Base-by-base conservation (phyloP, 2,329 filamentous ascomycete genomes). In the Aspergillus sp. region DNA sequence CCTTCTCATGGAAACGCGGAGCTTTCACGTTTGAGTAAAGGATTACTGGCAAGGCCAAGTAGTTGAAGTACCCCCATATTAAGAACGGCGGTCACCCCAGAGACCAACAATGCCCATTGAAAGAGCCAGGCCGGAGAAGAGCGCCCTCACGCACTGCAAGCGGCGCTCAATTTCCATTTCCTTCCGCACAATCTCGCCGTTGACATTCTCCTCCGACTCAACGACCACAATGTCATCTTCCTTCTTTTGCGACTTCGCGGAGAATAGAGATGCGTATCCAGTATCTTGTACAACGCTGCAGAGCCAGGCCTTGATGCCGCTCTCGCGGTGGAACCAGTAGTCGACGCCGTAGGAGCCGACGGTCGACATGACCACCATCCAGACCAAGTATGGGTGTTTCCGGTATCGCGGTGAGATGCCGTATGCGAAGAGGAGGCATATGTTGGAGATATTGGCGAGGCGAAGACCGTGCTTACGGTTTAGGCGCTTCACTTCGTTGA, bases 361-460 rank as follows among this genome's bases (percentile, higher is more conserved):
- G 14, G 79, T 76, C 1, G 79, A 72, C 57, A 92, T 82, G 24
- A 91, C 76, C 3, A 87, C 86, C 14, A 91, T 91, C 86, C 95
- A 97, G 58, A 97, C 76, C 24, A 97, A 86, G 73, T 96, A 98
- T 0, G 93, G 93, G 73, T 98, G 93, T 71, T 89, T 87, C 65
- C 85, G 82, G 56, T 86, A 84, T 24, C 85, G 82, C 0, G 92
- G 90, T 2, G 92, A 93, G 64, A 96, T 79, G 45, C 83, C 74
- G 75, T 89, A 97, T 62, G 92, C 90, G 64, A 93, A 83, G 65
- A 91, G 79, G 68, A 97, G 87, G 31, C 90, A 86, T 52, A 84
- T 79, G 54, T 86, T 84, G 52, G 91, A 87, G 65, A 96, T 75
- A 64, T 85, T 80, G 50, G 89, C 85, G 52, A 96, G 84, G 33